Evolutionary conservation across 2,329 filamentous ascomycete genomes (phyloP), one percentile per base, ranked within the genome.

Genomic region (Hymenoscyphus fructigenus): DNA sequence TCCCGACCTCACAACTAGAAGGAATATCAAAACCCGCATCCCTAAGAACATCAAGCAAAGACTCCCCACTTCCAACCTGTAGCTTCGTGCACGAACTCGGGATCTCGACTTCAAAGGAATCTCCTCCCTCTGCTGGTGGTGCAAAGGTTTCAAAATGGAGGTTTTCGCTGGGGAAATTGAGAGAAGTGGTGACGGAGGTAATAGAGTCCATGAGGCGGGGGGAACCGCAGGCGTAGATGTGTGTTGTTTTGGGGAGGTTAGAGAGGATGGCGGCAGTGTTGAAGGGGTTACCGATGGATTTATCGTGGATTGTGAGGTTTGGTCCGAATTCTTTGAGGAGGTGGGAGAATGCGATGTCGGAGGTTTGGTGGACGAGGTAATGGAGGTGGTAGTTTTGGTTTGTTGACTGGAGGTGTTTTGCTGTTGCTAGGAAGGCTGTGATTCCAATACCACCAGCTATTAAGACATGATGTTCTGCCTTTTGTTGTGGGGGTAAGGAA

Each of bases 371-470:
- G 17, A 89, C 82, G 0, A 83, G 86, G 66, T 87, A 89, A 75
- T 90, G 87, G 50, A 90, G 74, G 26, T 79, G 77, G 47, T 81
- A 82, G 63, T 81, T 80, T 38, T 38, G 36, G 5, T 38, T 14
- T 4, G 36, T 38, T 4, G 69, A 34, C n/a, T 76, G 72, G 65
- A 81, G 80, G 0, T 36, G 62, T 59, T 82, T 75, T 2, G 85
- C 72, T 23, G 85, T 76, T 0, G 78, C 71, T 12, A 90, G 71
- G 67, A 90, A 90, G 0, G 88, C 87, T 1, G 88, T 90, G 66
- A 90, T 83, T 0, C 88, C 88, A 32, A 90, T 85, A 0, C 88
- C 88, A 12, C 85, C 88, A 0, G 82, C 85, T 32, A 91, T 83
- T 69, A 89, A 85, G 50, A 90, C 78, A 68, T 89, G 87, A 59